A percentile compares a stretch with the other conserved stretches of the same genome.
Conservation (phyloP, 441 rosid genomes). For the Syzygium syzygioides region DNA sequence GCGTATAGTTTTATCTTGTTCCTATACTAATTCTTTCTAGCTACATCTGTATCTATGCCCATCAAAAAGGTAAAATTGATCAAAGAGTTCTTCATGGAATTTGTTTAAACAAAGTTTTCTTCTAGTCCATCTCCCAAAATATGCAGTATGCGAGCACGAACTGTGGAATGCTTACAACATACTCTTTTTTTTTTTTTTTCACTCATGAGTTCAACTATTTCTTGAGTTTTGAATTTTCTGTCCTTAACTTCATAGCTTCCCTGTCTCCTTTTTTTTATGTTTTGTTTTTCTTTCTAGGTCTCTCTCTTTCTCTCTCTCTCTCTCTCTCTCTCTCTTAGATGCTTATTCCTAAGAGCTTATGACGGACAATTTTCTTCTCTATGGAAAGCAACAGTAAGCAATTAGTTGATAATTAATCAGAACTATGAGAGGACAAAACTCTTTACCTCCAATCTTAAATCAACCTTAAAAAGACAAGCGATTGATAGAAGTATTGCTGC, state of each 20-base stretch:
- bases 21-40: neutral
- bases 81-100: neutral
- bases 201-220: neutral
- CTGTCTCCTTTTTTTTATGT: neutral
- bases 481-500: conserved; percentile 28
- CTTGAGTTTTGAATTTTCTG: neutral
- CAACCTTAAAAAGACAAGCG: conserved; percentile 25
- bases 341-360: neutral
- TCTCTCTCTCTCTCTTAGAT: neutral
- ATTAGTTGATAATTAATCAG: neutral
- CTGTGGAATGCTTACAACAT: neutral
- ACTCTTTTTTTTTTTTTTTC: neutral
- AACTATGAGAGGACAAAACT: neutral
- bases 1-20: neutral
- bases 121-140: neutral
- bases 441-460: conserved; percentile 40
- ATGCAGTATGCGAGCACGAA: neutral
- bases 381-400: neutral
- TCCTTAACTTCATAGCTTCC: neutral
- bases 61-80: neutral
- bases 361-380: neutral
- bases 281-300: neutral
- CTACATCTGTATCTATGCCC: neutral
- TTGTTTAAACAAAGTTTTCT: neutral
- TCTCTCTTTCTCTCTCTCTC: neutral